A percentile compares a stretch with the other conserved stretches of the same genome.
Conservation (phyloP, 306 rosid genomes). For the Prunus mira region DNA sequence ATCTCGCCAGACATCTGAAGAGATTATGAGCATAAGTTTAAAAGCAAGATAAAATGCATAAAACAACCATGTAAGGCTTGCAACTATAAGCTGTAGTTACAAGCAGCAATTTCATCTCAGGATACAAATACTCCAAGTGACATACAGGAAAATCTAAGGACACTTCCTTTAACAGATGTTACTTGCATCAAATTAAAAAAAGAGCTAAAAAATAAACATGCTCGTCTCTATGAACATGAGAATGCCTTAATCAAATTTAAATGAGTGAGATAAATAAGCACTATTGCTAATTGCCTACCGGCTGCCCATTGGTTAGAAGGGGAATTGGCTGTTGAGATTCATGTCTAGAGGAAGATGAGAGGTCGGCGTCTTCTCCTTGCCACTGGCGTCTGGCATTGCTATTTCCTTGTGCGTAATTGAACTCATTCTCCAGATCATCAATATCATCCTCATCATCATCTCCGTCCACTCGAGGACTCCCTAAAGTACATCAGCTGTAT, state of each 20-base stretch:
- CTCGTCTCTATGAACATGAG: not conserved
- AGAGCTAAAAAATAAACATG: not conserved
- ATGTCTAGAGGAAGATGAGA: conserved; percentile 80
- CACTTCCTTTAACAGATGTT: not conserved
- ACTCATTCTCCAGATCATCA: conserved; percentile 92
- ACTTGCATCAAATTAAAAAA: not conserved
- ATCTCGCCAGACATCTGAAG: conserved; percentile 87
- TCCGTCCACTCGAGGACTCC: conserved; percentile 94
- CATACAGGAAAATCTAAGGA: not conserved
- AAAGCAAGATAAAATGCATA: not conserved
- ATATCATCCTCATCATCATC: conserved; percentile 90
- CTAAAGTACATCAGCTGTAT: conserved; percentile 41
- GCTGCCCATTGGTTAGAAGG: conserved; percentile 85
- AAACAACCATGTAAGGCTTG: not conserved
- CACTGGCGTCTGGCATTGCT: conserved; percentile 62
- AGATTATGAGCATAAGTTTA: conserved; percentile 7
- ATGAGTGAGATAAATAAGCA: not conserved
- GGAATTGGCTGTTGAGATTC: conserved; percentile 86
- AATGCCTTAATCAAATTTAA: not conserved
- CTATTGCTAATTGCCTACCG: conserved; percentile 36
- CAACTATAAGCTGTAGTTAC: not conserved
- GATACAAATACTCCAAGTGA: not conserved
- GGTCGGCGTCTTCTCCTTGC: conserved; percentile 79
- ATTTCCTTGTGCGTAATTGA: conserved; percentile 55
- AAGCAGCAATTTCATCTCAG: not conserved